Percentiles rank a stretch among this genome's conserved stretches.
Conservation (phyloP, 2,329 filamentous ascomycete species). For the Rhynchosporium secalis region DNA sequence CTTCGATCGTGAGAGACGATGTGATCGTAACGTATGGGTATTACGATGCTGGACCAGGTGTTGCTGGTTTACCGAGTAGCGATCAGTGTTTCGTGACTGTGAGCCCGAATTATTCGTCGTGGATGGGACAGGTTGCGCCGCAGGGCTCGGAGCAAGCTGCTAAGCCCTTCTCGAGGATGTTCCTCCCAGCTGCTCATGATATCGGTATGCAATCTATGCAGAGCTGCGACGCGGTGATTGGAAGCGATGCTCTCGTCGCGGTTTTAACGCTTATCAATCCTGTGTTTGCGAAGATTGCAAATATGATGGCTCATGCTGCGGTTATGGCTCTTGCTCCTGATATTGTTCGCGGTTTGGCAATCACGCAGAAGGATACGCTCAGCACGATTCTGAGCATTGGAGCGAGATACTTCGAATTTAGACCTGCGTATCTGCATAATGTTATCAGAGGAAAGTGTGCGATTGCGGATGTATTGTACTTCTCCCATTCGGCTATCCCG, state of each 20-base stretch:
- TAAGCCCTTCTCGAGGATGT: constrained; percentile 46
- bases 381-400: constrained; percentile 48
- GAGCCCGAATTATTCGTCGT: constrained; percentile 44
- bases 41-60: constrained; percentile 49
- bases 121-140: constrained; percentile 48
- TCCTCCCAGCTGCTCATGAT: constrained; percentile 50
- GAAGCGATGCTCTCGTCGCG: constrained; percentile 36
- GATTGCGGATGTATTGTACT: constrained; percentile 50
- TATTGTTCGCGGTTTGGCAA: constrained; percentile 50
- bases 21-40: constrained; percentile 49
- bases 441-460: constrained; percentile 41
- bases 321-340: constrained; percentile 38
- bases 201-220: constrained; percentile 54
- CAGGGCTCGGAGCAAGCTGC: constrained; percentile 43
- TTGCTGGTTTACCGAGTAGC: constrained; percentile 44
- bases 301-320: constrained; percentile 32
- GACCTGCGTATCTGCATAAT: constrained; percentile 49
- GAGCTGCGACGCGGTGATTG: constrained; percentile 44
- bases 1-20: constrained; percentile 37
- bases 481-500: constrained; percentile 52
- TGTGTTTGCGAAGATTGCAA: constrained; percentile 32
- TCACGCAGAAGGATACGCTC: constrained; percentile 53
- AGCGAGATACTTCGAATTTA: constrained; percentile 53
- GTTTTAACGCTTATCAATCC: constrained; percentile 33
- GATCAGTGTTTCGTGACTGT: constrained; percentile 51